Percentiles rank a stretch among this genome's conserved stretches.
These are phyloP conservation scores for Cordyceps tenuipes DNA, from an alignment of 2,329 filamentous ascomycete species.

Conservation along the genomic window DNA sequence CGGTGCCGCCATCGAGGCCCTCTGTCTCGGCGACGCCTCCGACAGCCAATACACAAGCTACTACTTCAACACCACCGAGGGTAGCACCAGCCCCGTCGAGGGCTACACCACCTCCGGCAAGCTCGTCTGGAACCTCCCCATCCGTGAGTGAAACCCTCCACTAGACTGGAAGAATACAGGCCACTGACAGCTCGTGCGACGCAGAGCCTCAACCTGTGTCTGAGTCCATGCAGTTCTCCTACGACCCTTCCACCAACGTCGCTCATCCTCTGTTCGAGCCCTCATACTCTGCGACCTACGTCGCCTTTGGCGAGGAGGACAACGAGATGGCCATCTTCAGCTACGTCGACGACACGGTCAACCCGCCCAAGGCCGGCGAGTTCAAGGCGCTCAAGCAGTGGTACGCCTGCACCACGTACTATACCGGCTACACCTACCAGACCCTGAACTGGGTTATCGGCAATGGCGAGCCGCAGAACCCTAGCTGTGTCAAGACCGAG, in stretches of 20 bases:
- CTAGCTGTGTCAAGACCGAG: slow-evolving; percentile 8
- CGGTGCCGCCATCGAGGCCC: slow-evolving; percentile 10
- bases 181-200: neutral
- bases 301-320: neutral
- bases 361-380: neutral
- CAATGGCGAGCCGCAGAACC: slow-evolving; percentile 11
- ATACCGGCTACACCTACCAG: slow-evolving; percentile 6
- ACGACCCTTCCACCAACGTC: slow-evolving; percentile 9
- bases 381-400: slow-evolving; percentile 6
- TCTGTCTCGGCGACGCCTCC: neutral
- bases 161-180: too few relatives aligned
- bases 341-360: slow-evolving; percentile 11
- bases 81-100: neutral
- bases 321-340: slow-evolving; percentile 8
- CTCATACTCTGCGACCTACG: neutral
- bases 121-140: slow-evolving; percentile 9
- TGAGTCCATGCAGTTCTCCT: slow-evolving; percentile 7
- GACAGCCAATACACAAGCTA: neutral
- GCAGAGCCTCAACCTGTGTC: neutral
- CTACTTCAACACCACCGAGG: slow-evolving; percentile 10
- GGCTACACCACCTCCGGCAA: neutral
- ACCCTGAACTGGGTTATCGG: slow-evolving; percentile 10
- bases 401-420: slow-evolving; percentile 9
- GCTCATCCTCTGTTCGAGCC: slow-evolving; percentile 10
- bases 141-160: neutral